These are phyloP conservation scores for Aspergillus flavus DNA, from an alignment of 2,329 filamentous ascomycete species.

Conservation along the genomic window DNA sequence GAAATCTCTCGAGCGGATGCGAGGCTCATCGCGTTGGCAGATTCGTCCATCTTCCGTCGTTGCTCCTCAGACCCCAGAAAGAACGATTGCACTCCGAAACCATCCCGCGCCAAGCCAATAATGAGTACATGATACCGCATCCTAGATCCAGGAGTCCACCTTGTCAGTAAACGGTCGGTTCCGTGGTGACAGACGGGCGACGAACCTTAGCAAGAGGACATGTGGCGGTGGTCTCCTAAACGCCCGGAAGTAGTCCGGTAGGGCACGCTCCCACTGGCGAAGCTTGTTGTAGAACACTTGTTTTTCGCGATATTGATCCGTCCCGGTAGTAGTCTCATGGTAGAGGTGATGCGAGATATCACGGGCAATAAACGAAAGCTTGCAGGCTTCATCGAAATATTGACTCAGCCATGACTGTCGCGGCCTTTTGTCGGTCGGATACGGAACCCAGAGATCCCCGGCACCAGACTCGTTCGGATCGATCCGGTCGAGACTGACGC, in stretches of 20 bases:
- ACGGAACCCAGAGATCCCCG: constrained; percentile 19
- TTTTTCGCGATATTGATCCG: constrained; percentile 9
- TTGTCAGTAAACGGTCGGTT: neutral
- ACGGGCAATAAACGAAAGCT: constrained; percentile 23
- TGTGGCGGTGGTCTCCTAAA: constrained; percentile 13
- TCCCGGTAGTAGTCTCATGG: neutral
- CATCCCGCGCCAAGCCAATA: constrained; percentile 30
- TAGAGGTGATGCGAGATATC: constrained; percentile 19
- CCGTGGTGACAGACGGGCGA: neutral
- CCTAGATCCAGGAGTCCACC: constrained; percentile 9
- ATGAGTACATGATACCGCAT: constrained; percentile 30
- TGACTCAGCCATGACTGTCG: constrained; percentile 18
- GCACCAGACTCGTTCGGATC: constrained; percentile 2
- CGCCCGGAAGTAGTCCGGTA: constrained; percentile 11
- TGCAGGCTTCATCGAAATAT: constrained; percentile 25
- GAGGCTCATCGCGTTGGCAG: constrained; percentile 14
- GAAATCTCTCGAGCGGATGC: constrained; percentile 27
- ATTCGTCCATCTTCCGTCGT: neutral
- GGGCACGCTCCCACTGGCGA: constrained; percentile 14
- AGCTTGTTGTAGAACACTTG: constrained; percentile 17
- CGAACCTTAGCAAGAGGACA: constrained; percentile 21
- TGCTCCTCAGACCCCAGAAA: constrained; percentile 4
- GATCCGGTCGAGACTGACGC: constrained; percentile 19
- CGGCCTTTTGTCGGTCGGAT: constrained; percentile 11
- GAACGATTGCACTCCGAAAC: constrained; percentile 11